These are phyloP conservation scores for Ophiostoma angusticollis DNA, from an alignment of 2,329 filamentous ascomycete genomes.

Conservation along the genomic window DNA sequence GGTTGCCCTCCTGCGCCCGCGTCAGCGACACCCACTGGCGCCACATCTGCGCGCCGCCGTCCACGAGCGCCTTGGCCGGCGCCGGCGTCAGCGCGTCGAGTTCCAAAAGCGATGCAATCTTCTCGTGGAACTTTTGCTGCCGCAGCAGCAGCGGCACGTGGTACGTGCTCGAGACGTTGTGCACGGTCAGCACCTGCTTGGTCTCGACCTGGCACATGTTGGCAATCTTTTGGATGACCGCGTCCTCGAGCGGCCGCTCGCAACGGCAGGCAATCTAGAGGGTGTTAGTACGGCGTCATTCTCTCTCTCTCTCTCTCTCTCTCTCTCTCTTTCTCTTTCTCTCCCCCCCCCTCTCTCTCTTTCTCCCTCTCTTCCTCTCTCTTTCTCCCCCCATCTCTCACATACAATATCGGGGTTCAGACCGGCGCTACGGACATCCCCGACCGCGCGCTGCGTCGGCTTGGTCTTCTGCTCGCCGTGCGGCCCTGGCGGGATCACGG, in stretches of 20 bases:
- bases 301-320: too few relatives aligned
- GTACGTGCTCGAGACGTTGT: slow-evolving; percentile 81
- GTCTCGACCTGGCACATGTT: slow-evolving; percentile 76
- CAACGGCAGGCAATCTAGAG: slow-evolving; percentile 96
- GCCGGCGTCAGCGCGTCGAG: slow-evolving; percentile 46
- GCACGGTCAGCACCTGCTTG: slow-evolving; percentile 79
- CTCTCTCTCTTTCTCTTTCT: too few relatives aligned
- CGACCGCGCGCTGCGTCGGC: slow-evolving; percentile 85
- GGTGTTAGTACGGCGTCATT: too few relatives aligned
- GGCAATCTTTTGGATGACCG: slow-evolving; percentile 77
- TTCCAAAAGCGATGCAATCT: slow-evolving; percentile 38
- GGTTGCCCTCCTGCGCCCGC: slow-evolving; percentile 31
- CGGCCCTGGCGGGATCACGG: slow-evolving; percentile 33
- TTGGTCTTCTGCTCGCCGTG: slow-evolving; percentile 82
- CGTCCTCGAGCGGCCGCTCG: slow-evolving; percentile 57
- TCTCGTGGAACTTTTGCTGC: slow-evolving; percentile 56
- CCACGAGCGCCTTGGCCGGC: slow-evolving; percentile 39
- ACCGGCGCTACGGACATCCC: slow-evolving; percentile 69
- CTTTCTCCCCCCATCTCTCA: background rate
- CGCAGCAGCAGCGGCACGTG: slow-evolving; percentile 89
- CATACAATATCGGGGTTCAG: slow-evolving; percentile 55
- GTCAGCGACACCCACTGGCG: slow-evolving; percentile 54
- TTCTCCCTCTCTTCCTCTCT: background rate
- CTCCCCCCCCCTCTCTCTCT: too few relatives aligned
- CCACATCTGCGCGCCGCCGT: slow-evolving; percentile 64